A percentile compares a stretch with the other conserved stretches of the same genome.
These are phyloP conservation scores for Zizania palustris DNA, from an alignment of 202 grass and related monocot species.

Conservation along the genomic window DNA sequence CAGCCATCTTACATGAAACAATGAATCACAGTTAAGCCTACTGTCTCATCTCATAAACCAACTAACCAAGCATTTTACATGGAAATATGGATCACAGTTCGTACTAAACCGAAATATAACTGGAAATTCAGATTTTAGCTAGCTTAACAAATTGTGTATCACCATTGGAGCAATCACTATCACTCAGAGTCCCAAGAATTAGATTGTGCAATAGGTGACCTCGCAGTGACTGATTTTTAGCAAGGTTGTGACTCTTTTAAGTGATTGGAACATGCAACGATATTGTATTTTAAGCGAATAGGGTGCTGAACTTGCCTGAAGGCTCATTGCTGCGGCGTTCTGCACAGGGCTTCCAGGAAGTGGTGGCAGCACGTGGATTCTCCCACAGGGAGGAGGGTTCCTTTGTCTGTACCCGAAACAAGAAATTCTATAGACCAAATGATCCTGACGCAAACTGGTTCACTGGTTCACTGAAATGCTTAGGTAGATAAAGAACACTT, in stretches of 20 bases:
- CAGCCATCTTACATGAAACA: background rate
- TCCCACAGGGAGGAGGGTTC: slow-evolving; percentile 66
- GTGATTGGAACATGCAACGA: background rate
- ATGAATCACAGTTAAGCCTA: background rate
- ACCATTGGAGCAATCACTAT: background rate
- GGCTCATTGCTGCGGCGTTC: slow-evolving; percentile 52
- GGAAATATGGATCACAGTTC: background rate
- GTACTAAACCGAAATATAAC: background rate
- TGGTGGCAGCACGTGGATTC: slow-evolving; percentile 68
- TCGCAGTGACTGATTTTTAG: background rate
- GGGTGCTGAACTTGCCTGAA: slow-evolving; percentile 58
- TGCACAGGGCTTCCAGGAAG: slow-evolving; percentile 80
- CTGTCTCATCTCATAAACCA: background rate
- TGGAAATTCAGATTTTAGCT: background rate
- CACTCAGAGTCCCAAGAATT: background rate
- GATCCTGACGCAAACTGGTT: background rate
- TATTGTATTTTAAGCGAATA: background rate
- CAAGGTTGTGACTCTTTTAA: slow-evolving; percentile 16
- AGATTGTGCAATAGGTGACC: background rate
- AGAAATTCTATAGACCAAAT: slow-evolving; percentile 31
- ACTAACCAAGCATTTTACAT: background rate
- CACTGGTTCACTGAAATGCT: slow-evolving; percentile 49
- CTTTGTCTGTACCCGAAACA: slow-evolving; percentile 59
- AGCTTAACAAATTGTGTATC: background rate
- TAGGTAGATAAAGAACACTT: slow-evolving; percentile 37